phyloP scores from a whole-genome alignment of 257 asterid species.

The Nyctanthes arbortristis region DNA sequence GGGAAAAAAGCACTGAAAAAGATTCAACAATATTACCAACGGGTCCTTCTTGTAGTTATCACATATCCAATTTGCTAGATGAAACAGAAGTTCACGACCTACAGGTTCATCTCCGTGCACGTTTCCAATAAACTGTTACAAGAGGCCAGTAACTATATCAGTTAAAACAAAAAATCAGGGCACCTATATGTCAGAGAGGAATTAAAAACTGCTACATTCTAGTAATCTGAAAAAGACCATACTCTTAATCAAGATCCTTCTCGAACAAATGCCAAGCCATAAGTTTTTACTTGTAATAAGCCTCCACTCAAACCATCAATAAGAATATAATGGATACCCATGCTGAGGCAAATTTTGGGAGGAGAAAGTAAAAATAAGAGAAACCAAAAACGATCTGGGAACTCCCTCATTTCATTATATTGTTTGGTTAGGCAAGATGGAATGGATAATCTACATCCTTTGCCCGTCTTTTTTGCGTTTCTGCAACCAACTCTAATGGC shows the following conservation, averaged over 20 bases:
- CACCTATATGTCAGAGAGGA: not conserved
- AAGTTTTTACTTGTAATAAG: not conserved
- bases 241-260: not conserved
- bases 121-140: constrained; percentile 84
- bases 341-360: not conserved
- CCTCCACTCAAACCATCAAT: not conserved
- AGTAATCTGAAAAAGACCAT: not conserved
- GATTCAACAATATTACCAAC: constrained; percentile 58
- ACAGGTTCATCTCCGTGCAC: constrained; percentile 99
- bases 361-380: not conserved
- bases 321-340: not conserved
- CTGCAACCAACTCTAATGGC: not conserved
- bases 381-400: not conserved
- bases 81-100: constrained; percentile 93
- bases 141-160: constrained; percentile 35
- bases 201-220: not conserved
- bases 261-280: not conserved
- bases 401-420: not conserved
- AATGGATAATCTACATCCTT: not conserved
- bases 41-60: constrained; percentile 82
- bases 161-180: constrained; percentile 19
- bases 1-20: not conserved
- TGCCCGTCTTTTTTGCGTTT: not conserved
- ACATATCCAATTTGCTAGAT: constrained; percentile 87
- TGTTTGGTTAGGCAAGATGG: not conserved